These are phyloP conservation scores for Colletotrichum lentis DNA, from an alignment of 2,329 filamentous ascomycete species.

Conservation along the genomic window DNA sequence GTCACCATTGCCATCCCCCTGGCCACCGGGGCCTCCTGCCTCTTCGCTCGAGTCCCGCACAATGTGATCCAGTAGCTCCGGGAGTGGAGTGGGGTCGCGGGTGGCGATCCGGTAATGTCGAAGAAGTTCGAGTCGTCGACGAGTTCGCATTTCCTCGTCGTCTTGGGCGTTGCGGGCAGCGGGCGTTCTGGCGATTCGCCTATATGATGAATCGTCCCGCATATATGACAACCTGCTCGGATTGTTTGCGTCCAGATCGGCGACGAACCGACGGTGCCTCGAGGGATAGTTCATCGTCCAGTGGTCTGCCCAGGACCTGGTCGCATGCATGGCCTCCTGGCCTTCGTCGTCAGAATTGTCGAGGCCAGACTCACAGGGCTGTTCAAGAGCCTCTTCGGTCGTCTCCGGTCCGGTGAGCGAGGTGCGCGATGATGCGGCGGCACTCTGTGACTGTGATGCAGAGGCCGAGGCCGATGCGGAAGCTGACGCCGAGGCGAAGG, in stretches of 20 bases:
- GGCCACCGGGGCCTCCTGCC: slow-evolving; percentile 11
- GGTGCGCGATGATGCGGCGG: slow-evolving; percentile 56
- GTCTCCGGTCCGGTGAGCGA: slow-evolving; percentile 54
- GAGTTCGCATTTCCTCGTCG: slow-evolving; percentile 26
- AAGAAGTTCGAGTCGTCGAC: slow-evolving; percentile 29
- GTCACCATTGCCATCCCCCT: slow-evolving; percentile 23
- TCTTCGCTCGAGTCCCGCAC: slow-evolving; percentile 30
- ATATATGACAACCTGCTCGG: slow-evolving; percentile 30
- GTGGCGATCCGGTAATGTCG: slow-evolving; percentile 28
- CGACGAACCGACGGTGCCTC: slow-evolving; percentile 35
- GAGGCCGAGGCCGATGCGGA: slow-evolving; percentile 55
- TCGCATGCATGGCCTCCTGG: slow-evolving; percentile 38
- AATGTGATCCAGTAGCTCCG: slow-evolving; percentile 23
- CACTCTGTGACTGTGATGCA: slow-evolving; percentile 51
- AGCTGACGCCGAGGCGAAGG: slow-evolving; percentile 75
- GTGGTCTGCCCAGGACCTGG: slow-evolving; percentile 28
- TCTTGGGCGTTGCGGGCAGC: slow-evolving; percentile 1
- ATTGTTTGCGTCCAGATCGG: slow-evolving; percentile 32
- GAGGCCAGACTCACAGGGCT: slow-evolving; percentile 60
- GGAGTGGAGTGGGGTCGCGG: slow-evolving; percentile 23
- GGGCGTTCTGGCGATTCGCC: neutral
- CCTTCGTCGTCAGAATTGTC: slow-evolving; percentile 65
- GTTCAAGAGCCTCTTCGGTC: slow-evolving; percentile 50
- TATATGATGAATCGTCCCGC: slow-evolving; percentile 20
- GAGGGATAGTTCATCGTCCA: slow-evolving; percentile 38